Evolutionary conservation across 2,329 filamentous ascomycete species (phyloP).

Genomic region (Phaeosphaeriaceae sp.): DNA sequence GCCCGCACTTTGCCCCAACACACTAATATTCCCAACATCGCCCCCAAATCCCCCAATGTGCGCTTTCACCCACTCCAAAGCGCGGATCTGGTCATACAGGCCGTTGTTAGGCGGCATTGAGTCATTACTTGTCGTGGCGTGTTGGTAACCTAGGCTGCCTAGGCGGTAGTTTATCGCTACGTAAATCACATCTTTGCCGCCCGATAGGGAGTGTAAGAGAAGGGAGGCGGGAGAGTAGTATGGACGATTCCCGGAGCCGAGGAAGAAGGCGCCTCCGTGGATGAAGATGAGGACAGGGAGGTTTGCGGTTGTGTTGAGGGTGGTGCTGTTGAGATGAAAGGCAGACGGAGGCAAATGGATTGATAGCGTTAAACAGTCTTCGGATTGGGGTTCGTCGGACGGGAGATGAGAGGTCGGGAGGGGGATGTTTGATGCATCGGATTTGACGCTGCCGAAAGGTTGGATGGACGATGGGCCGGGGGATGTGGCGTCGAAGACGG

Average conservation of each 20-base stretch:
- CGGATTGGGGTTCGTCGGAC: conserved; percentile 20
- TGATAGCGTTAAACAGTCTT: conserved; percentile 57
- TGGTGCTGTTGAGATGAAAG: conserved; percentile 38
- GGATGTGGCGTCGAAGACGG: conserved; percentile 18
- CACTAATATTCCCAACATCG: conserved; percentile 50
- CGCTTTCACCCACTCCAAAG: conserved; percentile 45
- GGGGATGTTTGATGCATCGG: conserved; percentile 24
- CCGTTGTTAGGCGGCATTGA: conserved; percentile 36
- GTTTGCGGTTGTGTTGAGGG: conserved; percentile 15
- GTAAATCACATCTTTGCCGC: conserved; percentile 12
- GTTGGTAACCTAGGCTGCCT: conserved; percentile 43
- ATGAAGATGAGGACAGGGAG: conserved; percentile 62
- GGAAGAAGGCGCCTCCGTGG: conserved; percentile 59
- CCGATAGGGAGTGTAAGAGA: conserved; percentile 9
- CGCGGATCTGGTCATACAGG: conserved; percentile 42
- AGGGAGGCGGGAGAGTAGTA: conserved; percentile 53
- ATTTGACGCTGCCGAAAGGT: conserved; percentile 20
- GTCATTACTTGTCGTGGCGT: conserved; percentile 50
- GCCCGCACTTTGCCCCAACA: neutral
- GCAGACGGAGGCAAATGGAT: conserved; percentile 47
- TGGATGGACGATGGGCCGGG: conserved; percentile 21
- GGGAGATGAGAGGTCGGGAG: conserved; percentile 20
- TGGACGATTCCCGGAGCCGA: conserved; percentile 59
- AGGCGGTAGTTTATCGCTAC: conserved; percentile 32
- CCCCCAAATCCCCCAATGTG: conserved; percentile 48